Evolutionary conservation across 352 stramenopile species (phyloP).

Genomic region (Phytophthora cajani): DNA sequence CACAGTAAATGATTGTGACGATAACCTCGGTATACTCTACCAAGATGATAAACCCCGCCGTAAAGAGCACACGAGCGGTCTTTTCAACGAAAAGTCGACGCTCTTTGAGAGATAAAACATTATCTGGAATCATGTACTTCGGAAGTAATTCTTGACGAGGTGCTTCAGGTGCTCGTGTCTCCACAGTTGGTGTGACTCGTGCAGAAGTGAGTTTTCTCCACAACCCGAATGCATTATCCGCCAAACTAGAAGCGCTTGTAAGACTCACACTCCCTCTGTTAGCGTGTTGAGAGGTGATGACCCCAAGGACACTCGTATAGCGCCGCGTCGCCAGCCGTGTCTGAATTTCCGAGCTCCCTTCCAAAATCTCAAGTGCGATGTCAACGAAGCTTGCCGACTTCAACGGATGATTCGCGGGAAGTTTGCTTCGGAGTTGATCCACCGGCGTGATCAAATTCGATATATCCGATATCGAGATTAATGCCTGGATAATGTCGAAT

Average conservation of each 20-base stretch:
- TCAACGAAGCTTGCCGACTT: background rate
- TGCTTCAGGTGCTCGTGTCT: background rate
- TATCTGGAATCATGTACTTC: background rate
- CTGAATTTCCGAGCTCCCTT: background rate
- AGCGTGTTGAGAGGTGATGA: background rate
- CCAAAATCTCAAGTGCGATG: background rate
- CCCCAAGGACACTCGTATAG: background rate
- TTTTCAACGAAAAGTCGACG: background rate
- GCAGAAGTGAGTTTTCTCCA: background rate
- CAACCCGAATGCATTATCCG: background rate
- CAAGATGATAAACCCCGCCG: constrained; percentile 2
- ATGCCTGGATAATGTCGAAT: background rate
- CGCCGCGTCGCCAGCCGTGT: background rate
- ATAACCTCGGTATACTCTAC: background rate
- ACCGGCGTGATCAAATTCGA: background rate
- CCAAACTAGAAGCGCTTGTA: background rate
- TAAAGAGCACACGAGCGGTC: constrained; percentile 1
- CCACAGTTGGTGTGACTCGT: background rate
- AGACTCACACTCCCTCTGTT: background rate
- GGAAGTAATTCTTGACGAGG: background rate
- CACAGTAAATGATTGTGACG: background rate
- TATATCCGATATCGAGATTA: constrained; percentile 3
- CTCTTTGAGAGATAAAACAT: background rate
- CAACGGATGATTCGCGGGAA: background rate
- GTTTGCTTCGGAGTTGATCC: background rate